phyloP scores from a whole-genome alignment of 116 monocot species.

The Posidonia oceanica region DNA sequence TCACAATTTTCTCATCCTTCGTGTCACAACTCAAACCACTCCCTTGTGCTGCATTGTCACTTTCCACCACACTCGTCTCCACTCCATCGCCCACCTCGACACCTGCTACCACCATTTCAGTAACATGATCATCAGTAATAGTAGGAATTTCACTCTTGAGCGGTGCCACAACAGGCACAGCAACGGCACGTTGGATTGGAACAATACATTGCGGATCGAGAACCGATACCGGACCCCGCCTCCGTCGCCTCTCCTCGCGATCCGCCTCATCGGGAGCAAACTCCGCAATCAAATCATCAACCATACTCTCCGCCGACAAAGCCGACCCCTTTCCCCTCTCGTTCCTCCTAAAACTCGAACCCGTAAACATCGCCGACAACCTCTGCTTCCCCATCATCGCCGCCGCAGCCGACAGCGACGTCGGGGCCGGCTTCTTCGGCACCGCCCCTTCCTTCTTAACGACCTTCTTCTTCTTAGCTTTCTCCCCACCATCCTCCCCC shows the following conservation, averaged over 20 bases:
- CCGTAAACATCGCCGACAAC: constrained; percentile 75
- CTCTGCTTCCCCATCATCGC: constrained; percentile 66
- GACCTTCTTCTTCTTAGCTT: constrained; percentile 12
- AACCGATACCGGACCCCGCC: not conserved
- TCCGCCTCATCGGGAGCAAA: constrained; percentile 72
- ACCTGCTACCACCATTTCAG: not conserved
- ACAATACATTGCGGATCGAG: not conserved
- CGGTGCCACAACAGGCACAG: not conserved
- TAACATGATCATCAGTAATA: not conserved
- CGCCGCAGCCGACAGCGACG: constrained; percentile 54
- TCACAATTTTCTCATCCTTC: constrained; percentile 9
- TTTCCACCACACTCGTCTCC: constrained; percentile 11
- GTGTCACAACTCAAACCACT: constrained; percentile 7
- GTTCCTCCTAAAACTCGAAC: constrained; percentile 50
- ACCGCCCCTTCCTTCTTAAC: constrained; percentile 17
- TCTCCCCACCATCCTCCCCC: constrained; percentile 19
- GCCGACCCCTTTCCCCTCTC: constrained; percentile 30
- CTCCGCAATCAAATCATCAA: constrained; percentile 81
- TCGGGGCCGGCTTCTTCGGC: constrained; percentile 25
- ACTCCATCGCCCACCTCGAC: not conserved
- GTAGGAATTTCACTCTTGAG: not conserved
- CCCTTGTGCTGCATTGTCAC: constrained; percentile 4
- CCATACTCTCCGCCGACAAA: constrained; percentile 54
- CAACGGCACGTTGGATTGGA: not conserved
- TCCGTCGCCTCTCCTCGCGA: constrained; percentile 48